Conservation (phyloP, 1,284 basidiomycete species). For the Irpex sp. region DNA sequence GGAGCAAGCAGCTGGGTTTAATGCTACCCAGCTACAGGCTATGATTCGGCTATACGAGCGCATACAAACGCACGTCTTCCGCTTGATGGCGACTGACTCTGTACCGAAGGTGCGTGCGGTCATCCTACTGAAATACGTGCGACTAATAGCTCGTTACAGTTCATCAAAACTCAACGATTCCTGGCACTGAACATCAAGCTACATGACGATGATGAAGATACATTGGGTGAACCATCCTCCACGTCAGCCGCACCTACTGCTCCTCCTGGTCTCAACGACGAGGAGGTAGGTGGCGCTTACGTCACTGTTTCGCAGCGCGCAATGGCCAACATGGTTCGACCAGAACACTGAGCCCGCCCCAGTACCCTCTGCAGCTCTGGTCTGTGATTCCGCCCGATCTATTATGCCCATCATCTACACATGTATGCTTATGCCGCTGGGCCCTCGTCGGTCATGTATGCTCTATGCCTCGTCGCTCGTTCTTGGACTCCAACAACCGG, state of each 20-base stretch:
- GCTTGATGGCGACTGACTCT: slow-evolving; percentile 97
- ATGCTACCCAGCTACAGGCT: slow-evolving; percentile 92
- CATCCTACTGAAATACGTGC: not conserved
- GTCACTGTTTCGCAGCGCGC: slow-evolving; percentile 80
- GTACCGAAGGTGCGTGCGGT: slow-evolving; percentile 74
- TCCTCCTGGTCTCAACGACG: slow-evolving; percentile 64
- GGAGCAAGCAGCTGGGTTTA: slow-evolving; percentile 74
- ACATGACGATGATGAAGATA: slow-evolving; percentile 59
- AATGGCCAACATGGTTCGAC: slow-evolving; percentile 24
- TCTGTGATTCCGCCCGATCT: not conserved
- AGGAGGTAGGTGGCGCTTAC: slow-evolving; percentile 78
- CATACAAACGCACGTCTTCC: slow-evolving; percentile 95
- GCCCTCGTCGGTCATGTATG: slow-evolving; percentile 4
- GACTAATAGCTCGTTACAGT: slow-evolving; percentile 39
- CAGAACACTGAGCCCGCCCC: slow-evolving; percentile 4
- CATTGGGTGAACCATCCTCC: slow-evolving; percentile 26
- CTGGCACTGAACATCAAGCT: slow-evolving; percentile 71
- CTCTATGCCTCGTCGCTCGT: slow-evolving; percentile 8
- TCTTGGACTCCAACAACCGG: not conserved
- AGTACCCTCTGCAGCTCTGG: not conserved
- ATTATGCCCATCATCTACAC: slow-evolving; percentile 8
- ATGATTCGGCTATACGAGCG: slow-evolving; percentile 94
- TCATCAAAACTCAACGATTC: slow-evolving; percentile 81
- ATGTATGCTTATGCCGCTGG: slow-evolving; percentile 9
- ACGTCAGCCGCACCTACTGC: slow-evolving; percentile 43